Conservation (phyloP, 306 rosid species). For the Gynostemma pentaphyllum region DNA sequence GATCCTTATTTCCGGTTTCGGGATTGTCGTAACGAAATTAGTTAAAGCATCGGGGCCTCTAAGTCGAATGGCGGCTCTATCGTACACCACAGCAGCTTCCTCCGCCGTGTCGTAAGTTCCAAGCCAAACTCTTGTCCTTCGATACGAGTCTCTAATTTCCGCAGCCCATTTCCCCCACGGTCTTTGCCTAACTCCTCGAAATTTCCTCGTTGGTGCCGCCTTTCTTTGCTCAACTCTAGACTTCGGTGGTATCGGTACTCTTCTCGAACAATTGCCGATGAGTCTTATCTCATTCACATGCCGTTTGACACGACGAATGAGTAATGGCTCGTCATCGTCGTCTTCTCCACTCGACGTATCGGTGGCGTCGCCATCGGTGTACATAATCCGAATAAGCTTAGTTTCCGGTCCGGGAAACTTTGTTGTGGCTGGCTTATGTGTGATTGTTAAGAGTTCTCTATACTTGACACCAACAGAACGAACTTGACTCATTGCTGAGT, state of each 20-base stretch:
- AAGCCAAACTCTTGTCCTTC: slow-evolving; percentile 31
- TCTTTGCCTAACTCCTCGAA: slow-evolving; percentile 38
- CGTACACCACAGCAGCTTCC: slow-evolving; percentile 57
- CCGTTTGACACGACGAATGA: slow-evolving; percentile 14
- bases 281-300: slow-evolving; percentile 31
- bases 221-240: background rate
- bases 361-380: slow-evolving; percentile 36
- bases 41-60: slow-evolving; percentile 48
- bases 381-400: slow-evolving; percentile 27
- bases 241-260: slow-evolving; percentile 1
- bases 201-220: slow-evolving; percentile 12
- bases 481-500: background rate
- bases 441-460: slow-evolving; percentile 18
- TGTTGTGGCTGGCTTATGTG: slow-evolving; percentile 7
- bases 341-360: slow-evolving; percentile 50
- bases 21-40: slow-evolving; percentile 19
- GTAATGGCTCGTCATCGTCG: slow-evolving; percentile 10
- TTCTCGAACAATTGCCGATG: slow-evolving; percentile 8
- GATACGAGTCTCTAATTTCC: slow-evolving; percentile 40
- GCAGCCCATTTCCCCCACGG: slow-evolving; percentile 56
- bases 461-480: background rate
- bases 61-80: slow-evolving; percentile 34
- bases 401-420: background rate
- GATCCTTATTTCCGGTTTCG: background rate
- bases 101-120: slow-evolving; percentile 49